A percentile compares a stretch with the other conserved stretches of the same genome.
Conservation (phyloP, 2,329 filamentous ascomycete genomes). For the Trichoderma sp. region DNA sequence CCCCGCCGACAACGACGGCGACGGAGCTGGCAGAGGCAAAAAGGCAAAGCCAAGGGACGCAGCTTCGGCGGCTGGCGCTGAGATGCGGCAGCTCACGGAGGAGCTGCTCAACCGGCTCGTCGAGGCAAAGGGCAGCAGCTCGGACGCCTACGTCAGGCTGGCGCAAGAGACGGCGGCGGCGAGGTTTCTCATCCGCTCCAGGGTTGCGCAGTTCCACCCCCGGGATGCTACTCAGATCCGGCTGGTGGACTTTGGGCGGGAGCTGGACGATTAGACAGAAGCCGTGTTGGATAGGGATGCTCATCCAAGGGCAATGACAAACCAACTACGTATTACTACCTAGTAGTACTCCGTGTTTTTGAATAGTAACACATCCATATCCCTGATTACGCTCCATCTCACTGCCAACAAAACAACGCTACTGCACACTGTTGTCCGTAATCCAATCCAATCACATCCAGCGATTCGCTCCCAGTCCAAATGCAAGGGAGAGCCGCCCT, state of each 20-base stretch:
- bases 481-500: constrained; percentile 8
- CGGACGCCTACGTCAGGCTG: constrained; percentile 57
- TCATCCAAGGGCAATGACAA: not conserved
- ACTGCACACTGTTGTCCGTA: not conserved
- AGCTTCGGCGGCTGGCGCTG: constrained; percentile 48
- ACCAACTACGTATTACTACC: not conserved
- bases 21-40: constrained; percentile 22
- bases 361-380: too few species aligned
- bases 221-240: constrained; percentile 58
- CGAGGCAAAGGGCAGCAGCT: constrained; percentile 52
- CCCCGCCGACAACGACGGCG: constrained; percentile 24
- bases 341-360: not conserved
- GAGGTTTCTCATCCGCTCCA: constrained; percentile 61
- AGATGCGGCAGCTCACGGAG: constrained; percentile 60
- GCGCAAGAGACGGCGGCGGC: constrained; percentile 59
- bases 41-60: constrained; percentile 39
- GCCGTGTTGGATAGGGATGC: not conserved
- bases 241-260: constrained; percentile 62
- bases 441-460: not conserved
- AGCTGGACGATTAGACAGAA: constrained; percentile 50
- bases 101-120: constrained; percentile 57
- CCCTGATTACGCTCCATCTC: not conserved
- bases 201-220: constrained; percentile 64
- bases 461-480: not conserved
- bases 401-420: not conserved